Base-by-base conservation (phyloP, 139 green algal species). In the Zygnema circumcarinatum region DNA sequence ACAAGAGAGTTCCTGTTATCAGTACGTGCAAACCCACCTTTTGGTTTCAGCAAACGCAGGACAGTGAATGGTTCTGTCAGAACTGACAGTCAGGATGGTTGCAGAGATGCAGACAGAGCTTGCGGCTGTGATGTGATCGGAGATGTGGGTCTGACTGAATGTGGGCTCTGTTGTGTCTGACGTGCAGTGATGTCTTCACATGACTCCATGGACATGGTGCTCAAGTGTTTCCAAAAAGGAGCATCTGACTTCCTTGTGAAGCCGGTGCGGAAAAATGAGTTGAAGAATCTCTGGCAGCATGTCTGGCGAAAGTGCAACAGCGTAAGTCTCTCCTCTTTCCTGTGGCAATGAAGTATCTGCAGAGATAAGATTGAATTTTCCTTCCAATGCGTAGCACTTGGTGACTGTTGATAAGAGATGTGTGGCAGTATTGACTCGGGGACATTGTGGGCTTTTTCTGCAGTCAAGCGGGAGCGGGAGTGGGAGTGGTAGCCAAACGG, bases 201-300 rank as follows among this genome's bases (percentile, higher is more conserved):
- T 25, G 87, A 91, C 47, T 38, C 76, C 72, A 87, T 73, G 31
- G 87, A 92, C 16, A 81, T 88, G 84, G 87, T 91, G 38, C 62
- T 92, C 2, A 92, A 92, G 87, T 92, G 88, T 54, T 86, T 97
- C 21, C 91, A 94, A 35, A 91, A 94, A n/a, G 95, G 95, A 31
- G 95, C 95, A 0, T 92, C 95, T 25, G 95, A 98, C 90, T 98
- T 95, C 83, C 93, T 97, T 52, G 88, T 98, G 41, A 97, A 96
- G 79, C 95, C 95, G 0, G 87, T 98, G 72, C 90, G 95, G 1
- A 90, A 92, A 22, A 97, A 97, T 73, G 95, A 98, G 88, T 88
- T 97, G 38, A 90, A 93, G 0, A 94, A 96, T 83, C 91, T 98
- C 3, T 98, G 95, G 95, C 96, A 94, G 2, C 91, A 94, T 21